These are phyloP conservation scores for Aschersonia sp. DNA, from an alignment of 2,329 filamentous ascomycete genomes.

Conservation along the genomic window DNA sequence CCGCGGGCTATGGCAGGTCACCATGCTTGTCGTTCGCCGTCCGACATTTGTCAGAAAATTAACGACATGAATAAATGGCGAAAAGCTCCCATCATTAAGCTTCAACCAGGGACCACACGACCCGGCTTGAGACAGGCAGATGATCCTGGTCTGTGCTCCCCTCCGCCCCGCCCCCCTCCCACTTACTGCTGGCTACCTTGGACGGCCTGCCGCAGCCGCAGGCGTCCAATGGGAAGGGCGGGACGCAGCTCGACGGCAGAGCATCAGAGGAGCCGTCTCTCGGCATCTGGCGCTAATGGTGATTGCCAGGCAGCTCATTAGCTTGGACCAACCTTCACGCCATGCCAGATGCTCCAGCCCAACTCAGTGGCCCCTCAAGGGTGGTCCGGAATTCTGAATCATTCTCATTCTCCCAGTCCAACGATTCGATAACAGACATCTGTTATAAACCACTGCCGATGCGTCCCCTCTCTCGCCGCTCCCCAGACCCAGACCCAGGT, in stretches of 20 bases:
- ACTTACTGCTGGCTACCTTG: not conserved
- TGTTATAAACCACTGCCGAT: not conserved
- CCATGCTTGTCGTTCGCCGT: no score
- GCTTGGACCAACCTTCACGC: not conserved
- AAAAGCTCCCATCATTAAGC: no score
- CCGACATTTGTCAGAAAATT: no score
- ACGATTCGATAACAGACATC: not conserved
- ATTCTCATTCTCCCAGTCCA: not conserved
- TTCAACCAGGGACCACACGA: no score
- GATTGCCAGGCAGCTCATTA: not conserved
- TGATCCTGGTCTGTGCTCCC: not conserved
- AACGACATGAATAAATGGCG: no score
- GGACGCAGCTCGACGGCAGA: no score
- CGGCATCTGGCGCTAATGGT: not conserved
- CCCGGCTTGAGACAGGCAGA: not conserved
- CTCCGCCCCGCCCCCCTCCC: not conserved
- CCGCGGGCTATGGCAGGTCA: no score
- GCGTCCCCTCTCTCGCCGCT: not conserved
- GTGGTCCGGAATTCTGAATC: not conserved
- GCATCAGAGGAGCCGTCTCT: not conserved
- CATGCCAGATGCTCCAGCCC: not conserved
- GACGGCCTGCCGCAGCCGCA: no score
- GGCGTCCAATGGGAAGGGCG: no score
- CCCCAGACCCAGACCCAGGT: not conserved
- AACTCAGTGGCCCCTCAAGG: not conserved